phyloP scores from a whole-genome alignment of 2,329 filamentous ascomycete species.

The Aureobasidium zeae region DNA sequence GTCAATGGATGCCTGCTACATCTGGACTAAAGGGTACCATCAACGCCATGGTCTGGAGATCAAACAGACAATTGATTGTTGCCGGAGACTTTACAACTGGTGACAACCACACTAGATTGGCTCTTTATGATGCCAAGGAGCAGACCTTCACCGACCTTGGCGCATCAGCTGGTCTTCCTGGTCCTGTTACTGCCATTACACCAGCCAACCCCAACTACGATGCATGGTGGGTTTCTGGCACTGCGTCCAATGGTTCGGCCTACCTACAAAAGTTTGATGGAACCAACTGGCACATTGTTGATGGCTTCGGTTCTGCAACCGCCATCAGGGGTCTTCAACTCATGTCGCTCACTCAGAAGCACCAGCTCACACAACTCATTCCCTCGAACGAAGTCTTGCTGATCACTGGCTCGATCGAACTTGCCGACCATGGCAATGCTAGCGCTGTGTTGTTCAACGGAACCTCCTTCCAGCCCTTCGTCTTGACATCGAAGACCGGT shows the following conservation, averaged over 20 bases:
- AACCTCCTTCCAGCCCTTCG: constrained; percentile 65
- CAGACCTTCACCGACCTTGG: constrained; percentile 57
- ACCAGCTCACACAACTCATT: constrained; percentile 56
- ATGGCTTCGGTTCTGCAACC: constrained; percentile 56
- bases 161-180: constrained; percentile 59
- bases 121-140: constrained; percentile 60
- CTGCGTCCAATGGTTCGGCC: constrained; percentile 51
- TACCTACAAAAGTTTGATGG: constrained; percentile 81
- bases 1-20: constrained; percentile 74
- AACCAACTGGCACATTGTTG: constrained; percentile 57
- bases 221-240: constrained; percentile 73
- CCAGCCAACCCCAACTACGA: constrained; percentile 62
- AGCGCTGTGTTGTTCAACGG: constrained; percentile 87
- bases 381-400: constrained; percentile 62
- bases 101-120: constrained; percentile 57
- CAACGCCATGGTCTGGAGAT: constrained; percentile 66
- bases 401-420: constrained; percentile 70
- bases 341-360: constrained; percentile 59
- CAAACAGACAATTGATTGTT: constrained; percentile 60
- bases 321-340: constrained; percentile 73
- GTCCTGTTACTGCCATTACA: constrained; percentile 67
- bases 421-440: constrained; percentile 67
- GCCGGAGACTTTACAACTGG: constrained; percentile 67
- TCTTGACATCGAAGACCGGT: constrained; percentile 59
- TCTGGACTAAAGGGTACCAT: constrained; percentile 62